A percentile compares a stretch with the other conserved stretches of the same genome.
Conservation (phyloP, 345 rosid species). For the Gossypium raimondii region DNA sequence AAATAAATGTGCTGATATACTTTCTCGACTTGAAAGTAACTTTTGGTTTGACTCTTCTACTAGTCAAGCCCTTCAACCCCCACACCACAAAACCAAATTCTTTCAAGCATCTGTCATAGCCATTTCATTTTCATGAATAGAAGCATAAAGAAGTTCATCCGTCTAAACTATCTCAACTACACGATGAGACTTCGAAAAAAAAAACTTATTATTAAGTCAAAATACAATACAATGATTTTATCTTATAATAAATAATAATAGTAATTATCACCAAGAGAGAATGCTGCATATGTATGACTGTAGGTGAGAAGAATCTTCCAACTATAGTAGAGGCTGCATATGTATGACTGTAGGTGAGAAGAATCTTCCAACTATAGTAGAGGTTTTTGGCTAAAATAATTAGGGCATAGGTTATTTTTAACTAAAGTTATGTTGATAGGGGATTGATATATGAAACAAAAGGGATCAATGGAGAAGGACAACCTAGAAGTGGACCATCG, state of each 20-base stretch:
- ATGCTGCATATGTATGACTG: neutral
- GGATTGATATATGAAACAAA: conserved; percentile 28
- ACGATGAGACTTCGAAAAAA: neutral
- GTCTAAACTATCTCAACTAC: no score
- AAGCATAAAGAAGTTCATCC: neutral
- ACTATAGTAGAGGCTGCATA: neutral
- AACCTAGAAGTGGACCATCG: neutral
- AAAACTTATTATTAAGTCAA: neutral
- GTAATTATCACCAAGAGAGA: no score
- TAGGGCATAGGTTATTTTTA: conserved; percentile 9
- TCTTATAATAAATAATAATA: neutral
- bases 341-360: neutral
- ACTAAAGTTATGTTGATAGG: conserved; percentile 13
- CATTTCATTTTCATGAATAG: neutral
- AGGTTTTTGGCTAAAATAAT: neutral
- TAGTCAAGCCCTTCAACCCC: neutral
- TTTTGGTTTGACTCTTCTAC: no score
- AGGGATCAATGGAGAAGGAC: conserved; percentile 10
- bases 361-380: neutral
- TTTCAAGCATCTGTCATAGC: neutral
- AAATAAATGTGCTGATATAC: no score
- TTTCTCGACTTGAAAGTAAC: no score
- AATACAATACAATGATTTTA: conserved; percentile 12
- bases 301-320: neutral
- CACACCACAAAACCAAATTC: neutral